phyloP scores from a whole-genome alignment of 345 rosid species.

The Aquilaria sinensis region DNA sequence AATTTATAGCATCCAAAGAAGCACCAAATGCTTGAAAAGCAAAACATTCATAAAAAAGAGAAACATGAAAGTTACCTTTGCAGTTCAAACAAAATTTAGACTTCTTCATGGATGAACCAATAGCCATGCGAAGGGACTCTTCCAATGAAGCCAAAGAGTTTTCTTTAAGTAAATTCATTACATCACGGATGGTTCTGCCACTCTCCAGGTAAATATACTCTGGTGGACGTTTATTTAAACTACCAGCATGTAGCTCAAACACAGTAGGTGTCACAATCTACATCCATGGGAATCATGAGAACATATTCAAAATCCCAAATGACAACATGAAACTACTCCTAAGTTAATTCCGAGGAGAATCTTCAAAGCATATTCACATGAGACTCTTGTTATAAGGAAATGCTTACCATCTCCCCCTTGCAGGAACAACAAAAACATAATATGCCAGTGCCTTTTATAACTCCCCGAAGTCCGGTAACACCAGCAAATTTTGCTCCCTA shows the following conservation, averaged over 20 bases:
- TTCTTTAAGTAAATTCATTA: conserved; percentile 68
- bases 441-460: conserved; percentile 55
- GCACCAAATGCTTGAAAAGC: neutral
- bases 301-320: conserved; percentile 4
- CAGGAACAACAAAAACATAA: conserved; percentile 69
- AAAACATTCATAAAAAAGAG: conserved; percentile 9
- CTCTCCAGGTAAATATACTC: conserved; percentile 71
- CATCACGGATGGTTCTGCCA: conserved; percentile 74
- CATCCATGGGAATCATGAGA: neutral
- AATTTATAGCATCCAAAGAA: conserved; percentile 3
- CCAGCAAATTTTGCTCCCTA: conserved; percentile 40
- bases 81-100: conserved; percentile 69
- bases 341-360: neutral
- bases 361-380: neutral
- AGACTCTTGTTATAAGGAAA: neutral
- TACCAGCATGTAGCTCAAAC: conserved; percentile 81
- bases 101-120: conserved; percentile 46
- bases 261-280: conserved; percentile 56
- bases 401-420: conserved; percentile 56
- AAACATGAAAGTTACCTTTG: conserved; percentile 53
- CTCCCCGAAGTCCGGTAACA: conserved; percentile 48
- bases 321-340: neutral
- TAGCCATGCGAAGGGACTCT: conserved; percentile 39
- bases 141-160: conserved; percentile 55
- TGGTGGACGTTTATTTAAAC: conserved; percentile 79